A percentile compares a stretch with the other conserved stretches of the same genome.
phyloP scores from a whole-genome alignment of 164 flowering plant genomes.

The Stephania cephalantha region DNA sequence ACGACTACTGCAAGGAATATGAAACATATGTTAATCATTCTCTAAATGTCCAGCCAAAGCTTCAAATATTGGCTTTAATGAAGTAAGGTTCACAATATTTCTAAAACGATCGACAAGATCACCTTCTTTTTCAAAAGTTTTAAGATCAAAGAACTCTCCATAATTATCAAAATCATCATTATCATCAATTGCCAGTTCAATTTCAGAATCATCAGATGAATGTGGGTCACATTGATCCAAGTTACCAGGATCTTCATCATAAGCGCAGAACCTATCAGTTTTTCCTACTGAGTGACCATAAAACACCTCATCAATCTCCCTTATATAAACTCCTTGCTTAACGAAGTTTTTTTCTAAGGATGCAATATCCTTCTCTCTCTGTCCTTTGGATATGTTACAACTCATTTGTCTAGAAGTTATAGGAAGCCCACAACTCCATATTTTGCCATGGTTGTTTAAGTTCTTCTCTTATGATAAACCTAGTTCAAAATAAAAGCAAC shows the following conservation, averaged over 20 bases:
- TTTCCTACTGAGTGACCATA: slow-evolving; percentile 28
- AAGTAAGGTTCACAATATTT: slow-evolving; percentile 40
- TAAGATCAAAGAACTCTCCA: slow-evolving; percentile 17
- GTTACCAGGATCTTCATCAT: slow-evolving; percentile 43
- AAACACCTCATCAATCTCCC: slow-evolving; percentile 74
- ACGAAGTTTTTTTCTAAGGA: slow-evolving; percentile 19
- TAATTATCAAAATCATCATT: slow-evolving; percentile 23
- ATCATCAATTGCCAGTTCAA: slow-evolving; percentile 40
- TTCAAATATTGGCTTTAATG: slow-evolving; percentile 78
- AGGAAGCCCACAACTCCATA: slow-evolving; percentile 27
- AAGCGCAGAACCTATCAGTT: slow-evolving; percentile 48
- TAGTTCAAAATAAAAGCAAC: too few species aligned
- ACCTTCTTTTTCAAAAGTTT: slow-evolving; percentile 21
- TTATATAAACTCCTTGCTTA: slow-evolving; percentile 39
- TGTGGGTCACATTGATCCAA: slow-evolving; percentile 39
- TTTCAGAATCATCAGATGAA: slow-evolving; percentile 48
- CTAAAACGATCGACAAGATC: slow-evolving; percentile 29
- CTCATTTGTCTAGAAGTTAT: slow-evolving; percentile 52
- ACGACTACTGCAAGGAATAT: too few species aligned
- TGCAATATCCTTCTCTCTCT: slow-evolving; percentile 20
- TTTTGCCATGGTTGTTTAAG: too few species aligned
- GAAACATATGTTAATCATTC: too few species aligned
- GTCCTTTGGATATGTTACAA: slow-evolving; percentile 17
- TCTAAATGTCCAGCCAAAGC: slow-evolving; percentile 36
- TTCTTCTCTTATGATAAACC: too few species aligned